These are phyloP conservation scores for Rhizophora mangle DNA, from an alignment of 345 rosid genomes.

Conservation along the genomic window DNA sequence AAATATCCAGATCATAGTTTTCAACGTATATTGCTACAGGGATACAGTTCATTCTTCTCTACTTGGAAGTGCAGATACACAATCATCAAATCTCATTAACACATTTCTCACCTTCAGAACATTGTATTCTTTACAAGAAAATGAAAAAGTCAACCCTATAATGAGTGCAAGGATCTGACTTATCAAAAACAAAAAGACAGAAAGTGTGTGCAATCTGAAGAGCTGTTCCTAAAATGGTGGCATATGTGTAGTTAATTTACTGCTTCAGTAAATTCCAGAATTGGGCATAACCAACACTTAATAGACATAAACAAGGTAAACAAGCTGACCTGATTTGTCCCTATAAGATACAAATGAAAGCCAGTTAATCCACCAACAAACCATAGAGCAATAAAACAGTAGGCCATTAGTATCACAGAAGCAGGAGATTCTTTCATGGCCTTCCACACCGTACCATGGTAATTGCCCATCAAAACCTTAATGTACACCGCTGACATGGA, in stretches of 20 bases:
- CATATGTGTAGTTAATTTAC: neutral
- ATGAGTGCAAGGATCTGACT: too few species aligned
- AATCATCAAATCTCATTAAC: too few species aligned
- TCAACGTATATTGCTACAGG: neutral
- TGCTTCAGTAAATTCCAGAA: neutral
- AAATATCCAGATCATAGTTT: neutral
- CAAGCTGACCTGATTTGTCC: constrained; percentile 78
- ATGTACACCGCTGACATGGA: constrained; percentile 78
- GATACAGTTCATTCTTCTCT: neutral
- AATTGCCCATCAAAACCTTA: constrained; percentile 71
- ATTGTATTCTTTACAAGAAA: too few species aligned
- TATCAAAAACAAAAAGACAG: too few species aligned
- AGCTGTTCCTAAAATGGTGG: neutral
- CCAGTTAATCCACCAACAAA: constrained; percentile 97
- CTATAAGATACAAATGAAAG: constrained; percentile 84
- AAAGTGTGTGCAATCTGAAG: too few species aligned
- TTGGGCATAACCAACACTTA: neutral
- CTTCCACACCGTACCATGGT: constrained; percentile 68
- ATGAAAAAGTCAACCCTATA: too few species aligned
- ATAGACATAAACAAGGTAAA: neutral
- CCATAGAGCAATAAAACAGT: constrained; percentile 85
- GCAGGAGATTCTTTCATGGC: constrained; percentile 91
- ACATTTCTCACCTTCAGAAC: too few species aligned
- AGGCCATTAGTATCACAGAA: constrained; percentile 71
- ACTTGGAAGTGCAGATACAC: too few species aligned